A percentile compares a stretch with the other conserved stretches of the same genome.
Evolutionary conservation across 495 filamentous ascomycete genomes (phyloP).

Genomic region (Tuber calosporum): DNA sequence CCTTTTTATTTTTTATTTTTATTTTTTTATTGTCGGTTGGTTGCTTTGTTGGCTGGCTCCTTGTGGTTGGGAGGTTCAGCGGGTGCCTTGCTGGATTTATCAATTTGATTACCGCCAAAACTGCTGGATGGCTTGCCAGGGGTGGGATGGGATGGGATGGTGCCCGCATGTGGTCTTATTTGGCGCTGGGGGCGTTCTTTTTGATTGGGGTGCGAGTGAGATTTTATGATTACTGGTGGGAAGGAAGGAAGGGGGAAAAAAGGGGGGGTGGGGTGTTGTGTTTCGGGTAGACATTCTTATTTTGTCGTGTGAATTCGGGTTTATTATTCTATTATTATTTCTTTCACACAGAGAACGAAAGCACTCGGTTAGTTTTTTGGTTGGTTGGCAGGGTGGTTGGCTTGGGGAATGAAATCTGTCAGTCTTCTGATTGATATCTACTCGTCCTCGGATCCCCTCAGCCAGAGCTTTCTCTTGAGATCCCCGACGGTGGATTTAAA

Average conservation of each 20-base stretch:
- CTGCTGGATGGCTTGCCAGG: too few species aligned
- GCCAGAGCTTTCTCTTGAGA: too few species aligned
- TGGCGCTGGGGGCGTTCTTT: not conserved
- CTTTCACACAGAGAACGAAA: not conserved
- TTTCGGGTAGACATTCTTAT: not conserved
- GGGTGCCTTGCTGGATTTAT: too few species aligned
- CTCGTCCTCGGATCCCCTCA: too few species aligned
- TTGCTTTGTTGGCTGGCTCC: not conserved
- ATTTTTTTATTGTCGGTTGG: too few species aligned
- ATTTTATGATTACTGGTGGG: not conserved
- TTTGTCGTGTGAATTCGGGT: not conserved
- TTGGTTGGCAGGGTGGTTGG: too few species aligned
- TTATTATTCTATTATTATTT: not conserved
- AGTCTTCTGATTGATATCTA: not conserved
- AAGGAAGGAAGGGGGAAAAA: not conserved
- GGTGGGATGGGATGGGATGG: too few species aligned
- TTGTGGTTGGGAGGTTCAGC: too few species aligned
- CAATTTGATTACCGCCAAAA: too few species aligned
- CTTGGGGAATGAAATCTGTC: not conserved
- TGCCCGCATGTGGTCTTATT: not conserved
- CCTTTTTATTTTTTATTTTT: not conserved
- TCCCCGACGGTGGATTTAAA: too few species aligned
- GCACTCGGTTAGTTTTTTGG: not conserved
- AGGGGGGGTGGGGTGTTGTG: not conserved
- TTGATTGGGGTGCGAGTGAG: not conserved